These are phyloP conservation scores for Aspergillus latus DNA, from an alignment of 2,329 filamentous ascomycete species.

Conservation along the genomic window DNA sequence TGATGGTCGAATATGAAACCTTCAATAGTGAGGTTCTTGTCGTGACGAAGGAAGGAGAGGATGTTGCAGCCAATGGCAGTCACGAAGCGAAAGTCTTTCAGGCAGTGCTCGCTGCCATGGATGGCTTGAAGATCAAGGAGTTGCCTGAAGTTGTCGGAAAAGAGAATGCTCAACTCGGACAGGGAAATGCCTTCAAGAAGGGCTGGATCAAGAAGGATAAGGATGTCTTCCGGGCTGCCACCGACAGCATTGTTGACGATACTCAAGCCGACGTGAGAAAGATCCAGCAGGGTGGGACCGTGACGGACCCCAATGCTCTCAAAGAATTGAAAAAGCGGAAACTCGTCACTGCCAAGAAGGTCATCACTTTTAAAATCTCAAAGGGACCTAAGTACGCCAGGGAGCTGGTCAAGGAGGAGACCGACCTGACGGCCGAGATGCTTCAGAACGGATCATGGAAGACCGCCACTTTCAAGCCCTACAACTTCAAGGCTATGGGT, in stretches of 20 bases:
- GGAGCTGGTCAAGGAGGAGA: conserved; percentile 88
- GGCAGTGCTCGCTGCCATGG: conserved; percentile 67
- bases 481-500: conserved; percentile 73
- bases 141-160: conserved; percentile 53
- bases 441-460: conserved; percentile 85
- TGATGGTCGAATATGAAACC: conserved; percentile 84
- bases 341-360: conserved; percentile 78
- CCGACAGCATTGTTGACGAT: conserved; percentile 74
- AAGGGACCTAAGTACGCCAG: conserved; percentile 88
- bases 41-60: conserved; percentile 72
- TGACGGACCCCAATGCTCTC: conserved; percentile 72
- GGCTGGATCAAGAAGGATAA: conserved; percentile 67
- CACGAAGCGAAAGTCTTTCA: conserved; percentile 83
- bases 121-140: conserved; percentile 78
- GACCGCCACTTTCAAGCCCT: conserved; percentile 81
- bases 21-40: conserved; percentile 74
- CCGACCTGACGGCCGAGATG: conserved; percentile 93
- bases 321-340: conserved; percentile 90
- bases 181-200: conserved; percentile 86
- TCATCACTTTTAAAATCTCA: conserved; percentile 76
- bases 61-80: conserved; percentile 71
- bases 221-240: conserved; percentile 55
- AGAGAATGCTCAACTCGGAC: conserved; percentile 65
- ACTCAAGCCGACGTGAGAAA: conserved; percentile 73
- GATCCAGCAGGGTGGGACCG: conserved; percentile 68